Evolutionary conservation across 768 basidiomycete genomes (phyloP).

Genomic region (Hortiboletus campestris): DNA sequence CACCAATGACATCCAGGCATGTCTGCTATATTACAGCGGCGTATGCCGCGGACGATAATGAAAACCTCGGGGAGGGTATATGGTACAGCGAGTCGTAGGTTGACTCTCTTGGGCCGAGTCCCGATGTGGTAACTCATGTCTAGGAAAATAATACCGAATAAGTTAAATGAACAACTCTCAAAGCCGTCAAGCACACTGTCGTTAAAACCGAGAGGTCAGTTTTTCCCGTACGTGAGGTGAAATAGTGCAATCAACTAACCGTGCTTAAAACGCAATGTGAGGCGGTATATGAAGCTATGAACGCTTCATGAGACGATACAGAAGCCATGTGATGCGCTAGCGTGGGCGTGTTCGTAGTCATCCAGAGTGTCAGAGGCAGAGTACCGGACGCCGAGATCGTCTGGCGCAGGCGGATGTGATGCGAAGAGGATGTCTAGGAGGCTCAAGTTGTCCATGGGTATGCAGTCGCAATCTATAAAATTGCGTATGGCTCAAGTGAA

Average conservation of each 20-base stretch:
- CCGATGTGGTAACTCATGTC: neutral
- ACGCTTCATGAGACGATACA: constrained; percentile 7
- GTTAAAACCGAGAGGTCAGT: neutral
- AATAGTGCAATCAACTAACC: neutral
- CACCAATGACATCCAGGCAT: constrained; percentile 35
- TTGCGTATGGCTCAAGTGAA: neutral
- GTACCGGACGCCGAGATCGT: neutral
- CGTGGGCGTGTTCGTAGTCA: neutral
- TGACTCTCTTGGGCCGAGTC: neutral
- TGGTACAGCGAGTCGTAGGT: neutral
- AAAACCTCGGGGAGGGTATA: constrained; percentile 10
- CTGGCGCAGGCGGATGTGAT: neutral
- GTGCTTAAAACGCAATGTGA: neutral
- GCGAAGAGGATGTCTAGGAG: neutral
- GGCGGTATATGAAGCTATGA: neutral
- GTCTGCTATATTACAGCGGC: constrained; percentile 10
- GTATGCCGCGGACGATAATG: neutral
- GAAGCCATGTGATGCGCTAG: neutral
- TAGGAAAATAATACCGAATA: constrained; percentile 10
- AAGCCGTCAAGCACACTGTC: constrained; percentile 5
- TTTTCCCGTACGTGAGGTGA: neutral
- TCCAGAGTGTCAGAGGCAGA: neutral
- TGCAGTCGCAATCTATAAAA: neutral
- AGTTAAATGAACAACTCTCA: constrained; percentile 3
- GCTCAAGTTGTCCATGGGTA: constrained; percentile 10